Evolutionary conservation across 2,329 filamentous ascomycete genomes (phyloP), one percentile per base, ranked within the genome.

Genomic region (Ophiostoma sp.): DNA sequence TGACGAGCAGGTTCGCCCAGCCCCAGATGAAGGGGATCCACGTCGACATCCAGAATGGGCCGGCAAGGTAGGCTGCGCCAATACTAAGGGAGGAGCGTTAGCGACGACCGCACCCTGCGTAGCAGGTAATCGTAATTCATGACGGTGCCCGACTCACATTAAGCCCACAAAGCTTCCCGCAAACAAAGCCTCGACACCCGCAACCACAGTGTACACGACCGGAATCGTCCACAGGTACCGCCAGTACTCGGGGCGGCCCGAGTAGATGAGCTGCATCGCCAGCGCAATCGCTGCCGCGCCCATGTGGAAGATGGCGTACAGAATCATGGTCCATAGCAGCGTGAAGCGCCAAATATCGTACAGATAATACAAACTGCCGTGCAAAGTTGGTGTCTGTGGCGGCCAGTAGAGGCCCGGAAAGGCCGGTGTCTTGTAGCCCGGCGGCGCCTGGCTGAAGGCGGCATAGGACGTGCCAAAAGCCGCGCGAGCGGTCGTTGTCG

Each of bases 1-100:
- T 84, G 39, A 97, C 87, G 64, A 97, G 81, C 11, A 95, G 90
- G 80, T 94, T 97, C 81, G 95, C 92, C 79, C 93, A 87, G 0
- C 90, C 93, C 95, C 95, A 97, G 28, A 95, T 88, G 79, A 96
- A 92, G 0, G 95, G 95, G 70, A 97, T 93, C 94, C 94, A 97
- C 0, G 95, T 97, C 63, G 94, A 95, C 94, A 97, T 96, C 78
- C 90, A 87, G 80, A 95, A 97, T 82, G 92, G 93, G 59, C 94
- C 95, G 2, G 92, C 88, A 77, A 90, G 88, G 80, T 97, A 97
- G 48, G 95, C 89, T 9, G 91, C 93, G 15, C 93, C 93, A 25
- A 97, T 84, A 68, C 93, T 95, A 76, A 1, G n/a, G 17, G 7
- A 36, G 11, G 70, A 55, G 50, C 50, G 45, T 72, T 61, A 72